These are phyloP conservation scores for Auricularia sp. DNA, from an alignment of 768 basidiomycete species.

Conservation along the genomic window DNA sequence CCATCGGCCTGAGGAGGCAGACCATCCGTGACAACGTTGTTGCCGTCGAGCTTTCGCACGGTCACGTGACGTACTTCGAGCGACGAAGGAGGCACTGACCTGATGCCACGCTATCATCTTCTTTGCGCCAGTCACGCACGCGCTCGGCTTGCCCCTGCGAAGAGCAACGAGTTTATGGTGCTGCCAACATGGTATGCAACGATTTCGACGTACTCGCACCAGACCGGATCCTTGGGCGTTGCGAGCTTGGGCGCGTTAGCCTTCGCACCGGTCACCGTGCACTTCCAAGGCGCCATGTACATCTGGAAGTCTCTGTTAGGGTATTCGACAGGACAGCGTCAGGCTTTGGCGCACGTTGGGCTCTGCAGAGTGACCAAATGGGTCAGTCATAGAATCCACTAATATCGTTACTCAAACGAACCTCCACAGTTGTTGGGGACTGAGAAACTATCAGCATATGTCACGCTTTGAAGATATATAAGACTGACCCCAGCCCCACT, in stretches of 20 bases:
- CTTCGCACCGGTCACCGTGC: neutral
- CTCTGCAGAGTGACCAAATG: too few relatives aligned
- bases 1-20: neutral
- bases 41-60: neutral
- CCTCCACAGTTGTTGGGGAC: neutral
- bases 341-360: too few relatives aligned
- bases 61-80: too few relatives aligned
- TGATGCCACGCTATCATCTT: neutral
- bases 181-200: neutral
- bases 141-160: neutral
- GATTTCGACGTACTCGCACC: neutral
- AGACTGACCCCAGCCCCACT: neutral
- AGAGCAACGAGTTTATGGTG: too few relatives aligned
- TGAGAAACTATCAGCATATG: neutral
- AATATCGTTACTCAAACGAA: too few relatives aligned
- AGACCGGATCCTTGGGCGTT: neutral
- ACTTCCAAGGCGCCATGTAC: neutral
- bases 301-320: too few relatives aligned
- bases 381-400: too few relatives aligned
- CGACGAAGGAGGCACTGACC: too few relatives aligned
- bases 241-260: neutral
- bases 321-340: too few relatives aligned
- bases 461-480: neutral
- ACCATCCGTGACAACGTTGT: neutral
- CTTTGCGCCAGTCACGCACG: neutral